Percentiles rank a stretch among this genome's conserved stretches.
Evolutionary conservation across 345 rosid genomes (phyloP).

Genomic region (Eucalyptus regnans): DNA sequence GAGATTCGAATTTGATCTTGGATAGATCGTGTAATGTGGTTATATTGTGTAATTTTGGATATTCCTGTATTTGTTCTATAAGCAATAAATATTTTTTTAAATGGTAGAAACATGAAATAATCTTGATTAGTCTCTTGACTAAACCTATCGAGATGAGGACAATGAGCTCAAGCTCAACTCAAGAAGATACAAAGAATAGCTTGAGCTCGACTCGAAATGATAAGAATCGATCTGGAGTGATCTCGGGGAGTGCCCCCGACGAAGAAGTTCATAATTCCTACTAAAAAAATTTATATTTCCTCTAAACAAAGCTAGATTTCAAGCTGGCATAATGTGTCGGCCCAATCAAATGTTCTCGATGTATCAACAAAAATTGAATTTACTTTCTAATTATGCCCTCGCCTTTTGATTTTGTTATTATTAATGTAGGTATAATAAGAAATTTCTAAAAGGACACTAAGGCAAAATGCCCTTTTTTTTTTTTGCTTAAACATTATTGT

Average conservation of each 20-base stretch:
- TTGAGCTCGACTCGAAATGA: not conserved
- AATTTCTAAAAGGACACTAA: not conserved
- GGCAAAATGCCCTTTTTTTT: not conserved
- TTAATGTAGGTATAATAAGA: not conserved
- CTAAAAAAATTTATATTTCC: accelerated
- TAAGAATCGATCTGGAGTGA: not conserved
- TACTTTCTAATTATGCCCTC: not conserved
- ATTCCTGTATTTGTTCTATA: not conserved
- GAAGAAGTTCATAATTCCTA: not conserved
- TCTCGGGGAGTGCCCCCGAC: not conserved
- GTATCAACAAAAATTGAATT: not conserved
- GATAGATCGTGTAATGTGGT: not conserved
- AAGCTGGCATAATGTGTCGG: not conserved
- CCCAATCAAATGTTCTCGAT: not conserved
- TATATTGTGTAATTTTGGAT: not conserved
- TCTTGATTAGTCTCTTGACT: not conserved
- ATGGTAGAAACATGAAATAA: not conserved
- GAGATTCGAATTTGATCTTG: not conserved
- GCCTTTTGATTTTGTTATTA: not conserved
- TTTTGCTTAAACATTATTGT: too few relatives aligned
- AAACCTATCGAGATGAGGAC: not conserved
- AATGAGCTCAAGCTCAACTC: not conserved
- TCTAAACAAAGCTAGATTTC: not conserved
- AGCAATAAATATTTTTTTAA: not conserved
- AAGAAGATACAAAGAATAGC: too few relatives aligned